Evolutionary conservation across 805 yeast genomes (phyloP).

Genomic region (Candida patagonica): DNA sequence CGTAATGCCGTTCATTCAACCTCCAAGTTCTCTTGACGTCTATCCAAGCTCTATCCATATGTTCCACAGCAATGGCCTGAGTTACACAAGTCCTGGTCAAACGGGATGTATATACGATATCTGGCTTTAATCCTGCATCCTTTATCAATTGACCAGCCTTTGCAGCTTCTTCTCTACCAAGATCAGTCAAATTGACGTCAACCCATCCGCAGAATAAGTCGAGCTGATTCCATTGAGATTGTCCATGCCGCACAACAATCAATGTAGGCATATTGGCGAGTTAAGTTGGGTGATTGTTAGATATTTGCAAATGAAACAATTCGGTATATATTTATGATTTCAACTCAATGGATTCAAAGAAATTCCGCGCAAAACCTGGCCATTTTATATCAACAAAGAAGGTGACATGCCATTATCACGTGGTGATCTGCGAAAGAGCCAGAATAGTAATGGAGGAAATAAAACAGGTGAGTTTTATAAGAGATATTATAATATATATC

Average conservation of each 20-base stretch:
- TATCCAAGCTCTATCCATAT: conserved; percentile 70
- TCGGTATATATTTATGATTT: too few relatives aligned
- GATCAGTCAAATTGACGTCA: conserved; percentile 65
- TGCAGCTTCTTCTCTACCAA: conserved; percentile 73
- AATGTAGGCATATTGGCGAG: too few relatives aligned
- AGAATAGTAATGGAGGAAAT: too few relatives aligned
- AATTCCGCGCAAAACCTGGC: too few relatives aligned
- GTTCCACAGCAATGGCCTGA: conserved; percentile 75
- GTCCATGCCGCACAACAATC: conserved; percentile 89
- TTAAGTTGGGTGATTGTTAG: too few relatives aligned
- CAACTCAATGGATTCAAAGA: too few relatives aligned
- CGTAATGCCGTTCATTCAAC: conserved; percentile 92
- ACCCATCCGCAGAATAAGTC: conserved; percentile 95
- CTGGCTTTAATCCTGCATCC: conserved; percentile 69
- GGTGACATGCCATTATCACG: too few relatives aligned
- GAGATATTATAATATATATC: too few relatives aligned
- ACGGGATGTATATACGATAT: conserved; percentile 72
- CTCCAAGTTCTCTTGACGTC: conserved; percentile 90
- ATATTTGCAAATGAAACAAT: too few relatives aligned
- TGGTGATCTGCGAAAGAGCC: too few relatives aligned
- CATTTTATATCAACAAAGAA: too few relatives aligned
- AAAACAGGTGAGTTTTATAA: too few relatives aligned
- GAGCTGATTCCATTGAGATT: conserved; percentile 91
- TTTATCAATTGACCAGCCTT: conserved; percentile 80
- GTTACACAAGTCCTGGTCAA: conserved; percentile 85